Evolutionary conservation across 306 rosid species (phyloP), one percentile per base, ranked within the genome.

Genomic region (Fragaria ananassa): DNA sequence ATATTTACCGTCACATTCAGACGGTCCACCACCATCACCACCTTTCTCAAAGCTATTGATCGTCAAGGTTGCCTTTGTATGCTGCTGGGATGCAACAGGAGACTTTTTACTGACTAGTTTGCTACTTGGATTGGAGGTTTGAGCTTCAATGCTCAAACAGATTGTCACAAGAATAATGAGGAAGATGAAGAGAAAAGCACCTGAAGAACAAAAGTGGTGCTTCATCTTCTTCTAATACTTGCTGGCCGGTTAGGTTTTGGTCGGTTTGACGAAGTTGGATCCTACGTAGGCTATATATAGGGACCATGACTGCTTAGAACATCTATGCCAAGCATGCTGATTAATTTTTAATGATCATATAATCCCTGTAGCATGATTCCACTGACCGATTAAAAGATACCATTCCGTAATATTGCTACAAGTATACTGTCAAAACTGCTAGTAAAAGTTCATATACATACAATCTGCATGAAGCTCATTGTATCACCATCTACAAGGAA

Each of bases 1-100:
- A 37, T 73, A 89, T 10, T 81, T 37, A 4, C 6, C 14, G 53
- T 86, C 88, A 74, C 88, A 86, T 50, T 66, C 70, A 6, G 83
- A 86, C 19, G 83, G 83, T 14, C 79, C 83, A 8, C 63, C 50
- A 2, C 5, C 13, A 45, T 84, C 87, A 71, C 87, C 54, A 49
- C 54, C 54, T 49, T 49, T 15, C n/a, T 49, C n/a, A 5, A 49
- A 49, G 54, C n/a, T 49, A 15, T 49, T 49, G 54, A 49, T 49
- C 54, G n/a, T 49, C 54, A 49, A 49, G 19, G 54, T 49, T 15
- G 54, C 54, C n/a, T 49, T 49, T 49, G 54, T 49, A 49, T 13
- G 53, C 51, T 14, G 54, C 54, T 49, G n/a, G 54, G 54, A 49
- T 1, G 4, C 54, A 1, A 46, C 0, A 46, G 19, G 54, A 49